A percentile compares a stretch with the other conserved stretches of the same genome.
phyloP scores from a whole-genome alignment of 2,329 filamentous ascomycete species.

The Stemphylium beticola region DNA sequence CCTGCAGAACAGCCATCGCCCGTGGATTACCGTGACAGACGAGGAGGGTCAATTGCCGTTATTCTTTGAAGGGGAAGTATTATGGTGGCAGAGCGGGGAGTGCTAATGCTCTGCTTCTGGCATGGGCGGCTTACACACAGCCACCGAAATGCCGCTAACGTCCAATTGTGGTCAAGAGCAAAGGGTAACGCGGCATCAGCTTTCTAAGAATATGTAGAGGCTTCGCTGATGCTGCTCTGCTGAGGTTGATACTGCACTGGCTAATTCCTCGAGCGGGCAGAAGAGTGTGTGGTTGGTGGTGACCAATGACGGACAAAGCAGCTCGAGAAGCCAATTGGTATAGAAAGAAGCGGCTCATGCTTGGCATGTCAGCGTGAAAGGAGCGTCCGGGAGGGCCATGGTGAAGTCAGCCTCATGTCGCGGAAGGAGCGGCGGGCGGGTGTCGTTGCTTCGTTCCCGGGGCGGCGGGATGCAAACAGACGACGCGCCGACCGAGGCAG shows the following conservation, averaged over 20 bases:
- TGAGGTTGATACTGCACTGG: constrained; percentile 12
- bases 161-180: constrained; percentile 30
- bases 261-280: constrained; percentile 12
- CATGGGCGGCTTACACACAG: constrained; percentile 42
- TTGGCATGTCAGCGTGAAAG: background rate
- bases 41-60: constrained; percentile 3
- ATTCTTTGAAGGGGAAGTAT: constrained; percentile 15
- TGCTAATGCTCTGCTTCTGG: constrained; percentile 32
- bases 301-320: background rate
- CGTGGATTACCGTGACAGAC: constrained; percentile 3
- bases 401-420: constrained; percentile 12
- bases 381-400: background rate
- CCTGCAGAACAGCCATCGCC: background rate
- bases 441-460: constrained; percentile 23
- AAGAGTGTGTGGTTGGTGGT: constrained; percentile 4
- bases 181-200: constrained; percentile 41
- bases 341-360: background rate
- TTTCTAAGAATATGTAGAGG: constrained; percentile 45
- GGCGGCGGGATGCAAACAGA: constrained; percentile 26
- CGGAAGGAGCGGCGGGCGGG: constrained; percentile 14
- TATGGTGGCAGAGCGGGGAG: constrained; percentile 21
- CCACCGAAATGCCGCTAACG: constrained; percentile 37
- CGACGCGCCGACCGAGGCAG: constrained; percentile 18
- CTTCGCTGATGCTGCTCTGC: constrained; percentile 18
- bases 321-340: background rate